These are phyloP conservation scores for Rhodosporidiobolus sp. DNA, from an alignment of 768 basidiomycete species.

Conservation along the genomic window DNA sequence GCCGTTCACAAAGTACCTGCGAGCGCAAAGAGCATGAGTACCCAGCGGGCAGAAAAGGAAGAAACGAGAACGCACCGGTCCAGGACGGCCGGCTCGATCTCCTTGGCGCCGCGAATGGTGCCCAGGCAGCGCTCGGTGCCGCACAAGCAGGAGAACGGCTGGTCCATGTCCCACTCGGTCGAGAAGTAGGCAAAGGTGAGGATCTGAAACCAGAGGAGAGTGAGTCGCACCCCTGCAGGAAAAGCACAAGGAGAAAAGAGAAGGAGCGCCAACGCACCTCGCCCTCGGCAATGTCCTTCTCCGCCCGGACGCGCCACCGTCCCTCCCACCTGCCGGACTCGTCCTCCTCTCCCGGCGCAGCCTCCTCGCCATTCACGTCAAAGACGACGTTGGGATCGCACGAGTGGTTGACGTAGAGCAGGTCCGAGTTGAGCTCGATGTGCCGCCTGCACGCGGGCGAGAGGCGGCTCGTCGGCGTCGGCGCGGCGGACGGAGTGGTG, in stretches of 20 bases:
- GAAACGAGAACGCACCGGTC: conserved; percentile 10
- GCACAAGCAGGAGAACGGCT: conserved; percentile 61
- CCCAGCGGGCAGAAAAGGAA: neutral
- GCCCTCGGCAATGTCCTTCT: conserved; percentile 49
- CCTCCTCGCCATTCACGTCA: conserved; percentile 50
- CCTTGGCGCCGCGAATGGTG: conserved; percentile 35
- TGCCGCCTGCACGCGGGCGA: conserved; percentile 46
- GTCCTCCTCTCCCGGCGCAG: conserved; percentile 13
- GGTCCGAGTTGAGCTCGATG: conserved; percentile 61
- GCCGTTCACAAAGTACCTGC: conserved; percentile 34
- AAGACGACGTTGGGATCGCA: conserved; percentile 62
- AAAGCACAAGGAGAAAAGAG: neutral
- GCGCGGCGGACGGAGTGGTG: neutral
- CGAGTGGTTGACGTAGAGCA: conserved; percentile 57
- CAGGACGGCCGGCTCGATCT: conserved; percentile 23
- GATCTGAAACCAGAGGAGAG: conserved; percentile 28
- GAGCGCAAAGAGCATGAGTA: neutral
- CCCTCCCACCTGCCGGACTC: conserved; percentile 49
- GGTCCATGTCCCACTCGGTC: conserved; percentile 69
- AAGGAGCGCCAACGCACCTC: conserved; percentile 32
- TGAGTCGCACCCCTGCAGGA: neutral
- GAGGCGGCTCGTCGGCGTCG: neutral
- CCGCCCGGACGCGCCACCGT: conserved; percentile 56
- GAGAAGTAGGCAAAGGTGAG: conserved; percentile 66
- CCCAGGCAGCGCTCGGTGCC: conserved; percentile 45